These are phyloP conservation scores for Daldinia sp. DNA, from an alignment of 2,329 filamentous ascomycete species.

Conservation along the genomic window DNA sequence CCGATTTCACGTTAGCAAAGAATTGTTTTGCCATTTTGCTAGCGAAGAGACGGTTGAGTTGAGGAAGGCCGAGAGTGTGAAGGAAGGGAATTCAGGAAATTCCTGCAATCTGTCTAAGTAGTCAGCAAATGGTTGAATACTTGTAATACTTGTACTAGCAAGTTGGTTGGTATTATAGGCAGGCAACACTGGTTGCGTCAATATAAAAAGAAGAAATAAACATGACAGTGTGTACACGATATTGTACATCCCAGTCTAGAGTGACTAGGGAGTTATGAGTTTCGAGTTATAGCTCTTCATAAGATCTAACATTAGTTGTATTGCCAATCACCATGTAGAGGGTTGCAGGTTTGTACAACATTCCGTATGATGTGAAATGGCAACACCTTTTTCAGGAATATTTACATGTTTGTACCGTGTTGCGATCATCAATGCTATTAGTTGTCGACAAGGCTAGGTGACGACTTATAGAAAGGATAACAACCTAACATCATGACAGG, in stretches of 20 bases:
- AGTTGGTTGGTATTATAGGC: not conserved
- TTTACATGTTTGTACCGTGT: constrained; percentile 2
- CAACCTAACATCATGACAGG: not conserved
- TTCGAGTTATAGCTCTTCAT: not conserved
- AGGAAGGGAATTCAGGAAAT: constrained; percentile 18
- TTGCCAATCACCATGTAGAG: constrained; percentile 12
- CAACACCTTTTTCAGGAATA: not conserved
- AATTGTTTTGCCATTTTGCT: constrained; percentile 60
- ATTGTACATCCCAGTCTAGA: not conserved
- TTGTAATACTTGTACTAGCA: not conserved
- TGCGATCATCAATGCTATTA: not conserved
- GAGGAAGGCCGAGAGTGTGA: constrained; percentile 33
- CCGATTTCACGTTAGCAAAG: constrained; percentile 87
- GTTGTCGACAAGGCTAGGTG: constrained; percentile 1
- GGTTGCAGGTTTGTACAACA: constrained; percentile 12
- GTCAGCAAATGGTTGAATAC: constrained; percentile 34
- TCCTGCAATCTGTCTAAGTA: constrained; percentile 36
- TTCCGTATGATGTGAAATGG: constrained; percentile 16
- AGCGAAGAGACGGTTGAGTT: constrained; percentile 57
- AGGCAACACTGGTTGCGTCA: not conserved
- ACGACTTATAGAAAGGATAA: not conserved
- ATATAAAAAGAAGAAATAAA: constrained; percentile 12
- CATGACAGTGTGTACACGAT: constrained; percentile 1
- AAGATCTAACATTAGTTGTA: not conserved
- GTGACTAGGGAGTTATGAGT: constrained; percentile 4